Evolutionary conservation across 805 yeast genomes (phyloP).

Genomic region (Wickerhamiella dianesei): DNA sequence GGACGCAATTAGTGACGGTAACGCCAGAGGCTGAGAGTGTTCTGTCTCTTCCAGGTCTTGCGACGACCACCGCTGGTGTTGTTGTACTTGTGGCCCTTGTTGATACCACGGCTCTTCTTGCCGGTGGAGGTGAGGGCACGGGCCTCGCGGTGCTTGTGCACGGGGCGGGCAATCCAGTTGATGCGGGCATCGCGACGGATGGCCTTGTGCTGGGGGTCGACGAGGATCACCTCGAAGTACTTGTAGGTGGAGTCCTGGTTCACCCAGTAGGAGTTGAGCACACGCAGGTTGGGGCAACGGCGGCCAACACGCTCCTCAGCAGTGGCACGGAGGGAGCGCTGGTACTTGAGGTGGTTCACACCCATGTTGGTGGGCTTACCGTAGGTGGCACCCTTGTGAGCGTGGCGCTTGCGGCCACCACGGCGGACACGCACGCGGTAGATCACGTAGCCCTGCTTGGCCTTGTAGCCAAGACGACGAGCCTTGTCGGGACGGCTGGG

Average conservation of each 20-base stretch:
- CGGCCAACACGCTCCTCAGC: constrained; percentile 99
- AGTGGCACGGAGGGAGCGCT: constrained; percentile 92
- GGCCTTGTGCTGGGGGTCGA: constrained; percentile 97
- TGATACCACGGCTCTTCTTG: constrained; percentile 99
- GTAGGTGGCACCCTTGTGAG: constrained; percentile 99
- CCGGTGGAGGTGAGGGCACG: constrained; percentile 98
- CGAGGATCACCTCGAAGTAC: constrained; percentile 95
- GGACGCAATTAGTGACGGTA: constrained; percentile 52
- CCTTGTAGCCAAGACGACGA: constrained; percentile 99
- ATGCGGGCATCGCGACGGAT: constrained; percentile 95
- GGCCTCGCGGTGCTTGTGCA: constrained; percentile 99
- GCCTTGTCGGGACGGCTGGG: constrained; percentile 99
- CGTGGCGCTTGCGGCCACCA: constrained; percentile 99
- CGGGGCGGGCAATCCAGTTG: constrained; percentile 99
- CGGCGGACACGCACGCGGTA: constrained; percentile 99
- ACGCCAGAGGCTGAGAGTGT: constrained; percentile 98
- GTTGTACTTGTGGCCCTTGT: constrained; percentile 99
- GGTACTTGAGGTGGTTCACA: constrained; percentile 98
- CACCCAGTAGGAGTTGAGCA: constrained; percentile 98
- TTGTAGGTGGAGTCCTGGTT: constrained; percentile 99
- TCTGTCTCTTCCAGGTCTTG: constrained; percentile 99
- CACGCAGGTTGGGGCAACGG: constrained; percentile 97
- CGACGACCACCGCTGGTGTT: constrained; percentile 97
- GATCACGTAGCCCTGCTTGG: constrained; percentile 98
- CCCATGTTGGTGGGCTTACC: constrained; percentile 99